These are phyloP conservation scores for Phlebopus sp. DNA, from an alignment of 1,284 basidiomycete genomes.

Conservation along the genomic window DNA sequence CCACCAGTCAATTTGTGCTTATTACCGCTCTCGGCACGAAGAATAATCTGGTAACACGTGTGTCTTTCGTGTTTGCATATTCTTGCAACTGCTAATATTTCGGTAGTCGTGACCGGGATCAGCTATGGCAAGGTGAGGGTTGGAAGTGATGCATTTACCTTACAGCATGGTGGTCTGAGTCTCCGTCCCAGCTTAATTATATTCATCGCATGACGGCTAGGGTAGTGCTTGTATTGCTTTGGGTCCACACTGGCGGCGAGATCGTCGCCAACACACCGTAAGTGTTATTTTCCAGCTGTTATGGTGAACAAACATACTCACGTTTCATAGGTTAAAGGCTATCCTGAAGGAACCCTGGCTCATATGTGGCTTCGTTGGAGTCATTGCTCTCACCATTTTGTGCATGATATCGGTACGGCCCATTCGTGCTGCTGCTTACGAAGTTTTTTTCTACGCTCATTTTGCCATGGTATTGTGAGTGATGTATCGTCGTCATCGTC, in stretches of 20 bases:
- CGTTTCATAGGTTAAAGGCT: not conserved
- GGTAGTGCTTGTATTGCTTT: conserved; percentile 42
- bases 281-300: not conserved
- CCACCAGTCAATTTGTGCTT: conserved; percentile 51
- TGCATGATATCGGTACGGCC: conserved; percentile 41
- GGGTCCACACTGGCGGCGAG: conserved; percentile 45
- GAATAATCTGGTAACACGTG: conserved; percentile 58
- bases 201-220: conserved; percentile 48
- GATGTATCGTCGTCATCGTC: not conserved
- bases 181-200: conserved; percentile 38
- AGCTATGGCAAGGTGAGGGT: conserved; percentile 48
- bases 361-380: conserved; percentile 35
- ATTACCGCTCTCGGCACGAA: conserved; percentile 58
- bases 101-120: conserved; percentile 51
- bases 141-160: not conserved
- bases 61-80: conserved; percentile 18
- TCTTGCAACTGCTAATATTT: conserved; percentile 1
- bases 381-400: conserved; percentile 35
- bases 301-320: conserved; percentile 11
- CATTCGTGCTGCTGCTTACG: conserved; percentile 39
- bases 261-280: conserved; percentile 24
- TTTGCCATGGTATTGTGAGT: conserved; percentile 38
- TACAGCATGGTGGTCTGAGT: not conserved
- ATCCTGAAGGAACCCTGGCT: conserved; percentile 30
- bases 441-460: conserved; percentile 42